Base-by-base conservation (phyloP, 2,329 filamentous ascomycete genomes). In the Sordariomycetes sp. region DNA sequence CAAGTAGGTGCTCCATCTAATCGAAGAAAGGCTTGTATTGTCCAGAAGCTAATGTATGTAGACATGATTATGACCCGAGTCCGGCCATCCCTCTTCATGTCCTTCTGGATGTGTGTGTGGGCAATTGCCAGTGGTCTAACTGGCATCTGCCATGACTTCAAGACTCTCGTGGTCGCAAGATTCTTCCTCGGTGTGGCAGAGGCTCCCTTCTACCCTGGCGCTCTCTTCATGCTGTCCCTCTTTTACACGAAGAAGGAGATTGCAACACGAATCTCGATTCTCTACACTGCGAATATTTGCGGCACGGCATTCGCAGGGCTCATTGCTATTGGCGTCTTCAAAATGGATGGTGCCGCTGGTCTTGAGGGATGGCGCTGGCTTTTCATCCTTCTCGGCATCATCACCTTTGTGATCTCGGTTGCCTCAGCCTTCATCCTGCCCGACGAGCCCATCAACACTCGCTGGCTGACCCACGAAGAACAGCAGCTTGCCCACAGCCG, bases 21-120 rank as follows among this genome's bases (percentile, higher is more conserved):
- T n/a, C n/a, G n/a, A n/a, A n/a, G n/a, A n/a, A n/a, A n/a, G n/a
- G n/a, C n/a, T n/a, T n/a, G n/a, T n/a, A n/a, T n/a, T n/a, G n/a
- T n/a, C n/a, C n/a, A n/a, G n/a, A n/a, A n/a, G n/a, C n/a, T n/a
- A n/a, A n/a, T n/a, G n/a, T n/a, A n/a, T n/a, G n/a, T n/a, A n/a
- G n/a, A 56, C 38, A 41, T 58, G 5, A 42, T 61, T 8, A 46
- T 68, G 10, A 62, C 56, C 26, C 61, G 60, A 40, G 51, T 66
- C 16, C 55, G 58, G 3, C 65, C 65, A 7, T 58, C 55, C 3
- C 46, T 59, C 34, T 68, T 66, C 27, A 41, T 50, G 6, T 36
- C 42, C 4, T 30, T 32, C 10, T 41, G 39, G 33, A 51, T 51
- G 46, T 36, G 36, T 11, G 39, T 39, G 5, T 50, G 47, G 48